Conservation (phyloP, 371 early-diverging fungal genomes). For the Mycotypha africana region DNA sequence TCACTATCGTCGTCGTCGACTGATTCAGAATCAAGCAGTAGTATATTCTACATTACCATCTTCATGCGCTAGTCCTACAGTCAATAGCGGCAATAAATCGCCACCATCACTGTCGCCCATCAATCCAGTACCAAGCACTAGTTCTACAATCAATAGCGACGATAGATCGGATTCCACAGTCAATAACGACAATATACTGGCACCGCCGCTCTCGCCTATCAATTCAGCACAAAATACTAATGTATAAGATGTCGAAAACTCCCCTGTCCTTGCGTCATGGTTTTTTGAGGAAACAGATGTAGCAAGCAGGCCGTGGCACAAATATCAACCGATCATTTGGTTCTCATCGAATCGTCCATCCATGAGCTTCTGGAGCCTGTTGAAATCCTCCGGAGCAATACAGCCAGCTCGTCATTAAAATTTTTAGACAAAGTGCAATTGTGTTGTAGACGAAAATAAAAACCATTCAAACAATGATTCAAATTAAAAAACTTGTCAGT, state of each 20-base stretch:
- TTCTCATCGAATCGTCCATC: conserved; percentile 15
- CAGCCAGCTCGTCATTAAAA: conserved; percentile 10
- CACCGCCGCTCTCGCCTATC: conserved; percentile 8
- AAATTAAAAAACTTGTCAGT: too few species aligned
- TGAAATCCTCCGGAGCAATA: conserved; percentile 12
- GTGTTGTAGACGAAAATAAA: too few species aligned
- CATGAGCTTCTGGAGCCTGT: conserved; percentile 14
- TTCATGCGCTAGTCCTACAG: conserved; percentile 10
- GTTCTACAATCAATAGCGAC: conserved; percentile 9
- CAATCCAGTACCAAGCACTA: conserved; percentile 9
- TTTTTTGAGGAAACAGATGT: conserved; percentile 13
- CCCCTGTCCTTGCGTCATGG: conserved; percentile 9
- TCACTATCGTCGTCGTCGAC: conserved; percentile 4
- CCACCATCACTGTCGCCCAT: conserved; percentile 1
- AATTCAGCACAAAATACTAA: conserved; percentile 12
- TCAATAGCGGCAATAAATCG: conserved; percentile 8
- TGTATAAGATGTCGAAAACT: conserved; percentile 11
- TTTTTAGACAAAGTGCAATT: too few species aligned
- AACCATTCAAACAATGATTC: too few species aligned
- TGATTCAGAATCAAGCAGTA: conserved; percentile 14
- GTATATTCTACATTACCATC: conserved; percentile 10
- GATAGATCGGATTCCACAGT: conserved; percentile 3
- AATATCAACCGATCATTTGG: conserved; percentile 12
- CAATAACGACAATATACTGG: conserved; percentile 6
- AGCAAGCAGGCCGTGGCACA: conserved; percentile 10